Evolutionary conservation across 2,329 filamentous ascomycete genomes (phyloP).

Genomic region (Claviceps capensis): DNA sequence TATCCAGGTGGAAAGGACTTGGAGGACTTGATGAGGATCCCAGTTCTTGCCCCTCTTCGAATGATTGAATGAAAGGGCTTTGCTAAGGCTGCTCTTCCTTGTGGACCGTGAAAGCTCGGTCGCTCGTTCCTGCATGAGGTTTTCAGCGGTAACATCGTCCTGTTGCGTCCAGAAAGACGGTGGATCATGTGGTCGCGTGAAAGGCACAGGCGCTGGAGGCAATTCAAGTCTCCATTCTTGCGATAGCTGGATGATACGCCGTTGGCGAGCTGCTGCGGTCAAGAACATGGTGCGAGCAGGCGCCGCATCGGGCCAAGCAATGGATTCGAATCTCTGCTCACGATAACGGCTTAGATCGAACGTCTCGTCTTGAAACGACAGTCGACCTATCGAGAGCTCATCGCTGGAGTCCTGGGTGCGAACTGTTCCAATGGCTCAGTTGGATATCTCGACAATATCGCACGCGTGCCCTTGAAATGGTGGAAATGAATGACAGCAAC

Average conservation of each 20-base stretch:
- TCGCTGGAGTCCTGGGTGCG: background rate
- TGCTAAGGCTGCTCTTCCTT: slow-evolving; percentile 25
- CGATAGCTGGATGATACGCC: slow-evolving; percentile 36
- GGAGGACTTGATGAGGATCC: slow-evolving; percentile 39
- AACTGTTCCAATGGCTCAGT: background rate
- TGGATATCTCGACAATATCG: background rate
- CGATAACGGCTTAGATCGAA: background rate
- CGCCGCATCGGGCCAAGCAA: background rate
- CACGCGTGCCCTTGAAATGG: background rate
- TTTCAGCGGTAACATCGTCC: slow-evolving; percentile 40
- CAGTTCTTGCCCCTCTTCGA: slow-evolving; percentile 34
- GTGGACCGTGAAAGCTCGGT: slow-evolving; percentile 21
- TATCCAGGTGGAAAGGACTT: slow-evolving; percentile 35
- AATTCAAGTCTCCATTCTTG: slow-evolving; percentile 34
- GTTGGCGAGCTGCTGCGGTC: slow-evolving; percentile 25
- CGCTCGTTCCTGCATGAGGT: slow-evolving; percentile 34
- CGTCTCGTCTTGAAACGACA: background rate
- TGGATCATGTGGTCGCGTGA: slow-evolving; percentile 27
- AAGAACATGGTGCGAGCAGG: slow-evolving; percentile 13
- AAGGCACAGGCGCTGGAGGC: slow-evolving; percentile 25
- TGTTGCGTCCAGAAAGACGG: slow-evolving; percentile 30
- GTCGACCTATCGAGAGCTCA: background rate
- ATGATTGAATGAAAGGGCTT: slow-evolving; percentile 23
- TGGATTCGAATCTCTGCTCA: background rate
- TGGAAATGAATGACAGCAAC: background rate